phyloP scores from a whole-genome alignment of 2,329 filamentous ascomycete species.

The Colletotrichum melonis region DNA sequence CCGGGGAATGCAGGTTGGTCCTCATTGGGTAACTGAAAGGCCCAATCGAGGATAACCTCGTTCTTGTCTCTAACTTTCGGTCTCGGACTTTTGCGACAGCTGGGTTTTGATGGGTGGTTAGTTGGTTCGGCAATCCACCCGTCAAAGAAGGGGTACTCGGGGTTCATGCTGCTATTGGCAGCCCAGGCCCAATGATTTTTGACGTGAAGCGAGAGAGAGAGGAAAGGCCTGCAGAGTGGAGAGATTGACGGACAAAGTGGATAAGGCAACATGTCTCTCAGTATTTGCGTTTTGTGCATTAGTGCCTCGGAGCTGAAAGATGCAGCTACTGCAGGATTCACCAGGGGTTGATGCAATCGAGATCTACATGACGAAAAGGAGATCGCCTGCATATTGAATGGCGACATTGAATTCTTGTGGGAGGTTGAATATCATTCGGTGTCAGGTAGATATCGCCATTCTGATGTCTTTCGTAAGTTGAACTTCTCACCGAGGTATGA shows the following conservation, averaged over 20 bases:
- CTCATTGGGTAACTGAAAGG: not conserved
- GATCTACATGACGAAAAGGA: not conserved
- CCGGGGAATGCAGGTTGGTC: conserved; percentile 27
- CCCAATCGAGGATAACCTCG: not conserved
- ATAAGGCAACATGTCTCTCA: conserved; percentile 8
- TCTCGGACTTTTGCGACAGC: conserved; percentile 30
- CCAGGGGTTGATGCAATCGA: conserved; percentile 10
- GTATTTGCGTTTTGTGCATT: conserved; percentile 24
- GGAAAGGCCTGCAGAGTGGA: not conserved
- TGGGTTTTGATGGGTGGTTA: conserved; percentile 3
- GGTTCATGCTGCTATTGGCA: not conserved
- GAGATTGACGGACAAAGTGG: not conserved
- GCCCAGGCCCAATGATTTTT: not conserved
- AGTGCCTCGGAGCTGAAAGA: conserved; percentile 18
- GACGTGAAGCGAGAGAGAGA: not conserved
- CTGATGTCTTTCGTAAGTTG: not conserved
- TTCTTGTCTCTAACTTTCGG: conserved; percentile 2
- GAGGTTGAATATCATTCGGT: not conserved
- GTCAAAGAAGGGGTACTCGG: not conserved
- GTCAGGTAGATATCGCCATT: not conserved
- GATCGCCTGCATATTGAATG: not conserved
- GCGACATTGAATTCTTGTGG: not conserved
- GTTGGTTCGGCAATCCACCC: not conserved
- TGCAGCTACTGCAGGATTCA: not conserved
- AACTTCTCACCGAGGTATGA: not conserved